Base-by-base conservation (phyloP, 495 filamentous ascomycete genomes). In the Xylaria acuta region DNA sequence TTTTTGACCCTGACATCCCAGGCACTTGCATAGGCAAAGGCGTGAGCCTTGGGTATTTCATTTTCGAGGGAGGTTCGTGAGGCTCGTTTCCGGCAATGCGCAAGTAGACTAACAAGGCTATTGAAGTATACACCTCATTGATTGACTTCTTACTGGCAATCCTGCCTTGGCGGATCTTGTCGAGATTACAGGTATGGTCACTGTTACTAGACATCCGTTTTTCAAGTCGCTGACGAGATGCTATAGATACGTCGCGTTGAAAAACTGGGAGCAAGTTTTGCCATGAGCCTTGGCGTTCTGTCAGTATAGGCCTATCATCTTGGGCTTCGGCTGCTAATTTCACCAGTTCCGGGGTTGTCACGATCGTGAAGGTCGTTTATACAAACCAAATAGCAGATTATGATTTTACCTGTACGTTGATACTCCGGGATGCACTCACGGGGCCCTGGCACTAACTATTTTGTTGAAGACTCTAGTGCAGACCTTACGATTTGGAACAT, bases 251-350 rank as follows among this genome's bases (percentile, higher is more conserved):
- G 67, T 3, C 67, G 67, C 2, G 41, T 69, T 34, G 67, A 69
- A 27, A 69, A 62, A 38, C 54, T 69, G 8, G 67, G 67, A 16
- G 67, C 67, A 47, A 62, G 67, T 49, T 4, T 69, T 59, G 67
- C 67, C 5, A 47, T 69, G 54, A 69, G 67, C 41, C 67, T 69
- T 5, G 67, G 67, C 20, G n/a, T 62, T 49, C 56, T 69, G 53
- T 69, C 25, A 69, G 66, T 58, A 34, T n/a, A 69, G 22, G 40
- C 30, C 30, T 32, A 9, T 32, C n/a, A 25, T 30, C 0, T 25
- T 34, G 11, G 25, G 18, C 4, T 43, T 30, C 51, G 22, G 1
- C 1, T 32, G 27, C 66, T 69, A 54, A 69, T 22, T 32, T 40
- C 7, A 22, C 38, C 34, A 69, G 66, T 27, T 69, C 67, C 5